phyloP scores from a whole-genome alignment of 805 yeast species.

The Nakazawaea laoshanensis region DNA sequence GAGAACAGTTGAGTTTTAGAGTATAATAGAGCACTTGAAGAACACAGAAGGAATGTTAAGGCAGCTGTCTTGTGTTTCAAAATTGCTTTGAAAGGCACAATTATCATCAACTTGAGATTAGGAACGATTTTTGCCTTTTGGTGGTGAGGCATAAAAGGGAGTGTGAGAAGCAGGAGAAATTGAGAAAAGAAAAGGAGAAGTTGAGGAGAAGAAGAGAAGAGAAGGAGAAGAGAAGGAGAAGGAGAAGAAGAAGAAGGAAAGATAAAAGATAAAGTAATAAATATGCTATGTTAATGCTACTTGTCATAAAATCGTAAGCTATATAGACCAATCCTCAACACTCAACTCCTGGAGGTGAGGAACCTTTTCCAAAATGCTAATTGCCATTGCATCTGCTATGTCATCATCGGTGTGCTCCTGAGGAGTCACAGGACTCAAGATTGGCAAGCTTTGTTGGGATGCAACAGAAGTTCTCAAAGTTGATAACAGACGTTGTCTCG shows the following conservation, averaged over 20 bases:
- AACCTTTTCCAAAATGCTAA: conserved; percentile 12
- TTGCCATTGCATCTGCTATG: conserved; percentile 14
- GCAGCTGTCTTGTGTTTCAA: too few relatives aligned
- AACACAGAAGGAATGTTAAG: too few relatives aligned
- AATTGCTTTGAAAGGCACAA: too few relatives aligned
- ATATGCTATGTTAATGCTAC: background rate
- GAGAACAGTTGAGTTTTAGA: too few relatives aligned
- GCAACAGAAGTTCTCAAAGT: conserved; percentile 3
- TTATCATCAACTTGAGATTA: too few relatives aligned
- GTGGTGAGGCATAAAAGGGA: too few relatives aligned
- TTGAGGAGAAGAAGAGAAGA: too few relatives aligned
- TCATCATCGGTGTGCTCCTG: conserved; percentile 8
- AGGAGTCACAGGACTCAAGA: background rate
- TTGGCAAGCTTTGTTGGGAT: conserved; percentile 2
- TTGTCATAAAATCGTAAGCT: too few relatives aligned
- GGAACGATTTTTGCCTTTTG: too few relatives aligned
- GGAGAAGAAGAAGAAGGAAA: background rate
- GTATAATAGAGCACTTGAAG: too few relatives aligned
- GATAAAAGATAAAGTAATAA: background rate
- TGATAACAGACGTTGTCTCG: background rate
- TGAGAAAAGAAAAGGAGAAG: too few relatives aligned
- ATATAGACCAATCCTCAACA: conserved; percentile 10
- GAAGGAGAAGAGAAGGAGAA: background rate
- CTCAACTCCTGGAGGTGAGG: conserved; percentile 6
- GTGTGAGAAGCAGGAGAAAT: too few relatives aligned